Evolutionary conservation across 1,284 basidiomycete species (phyloP).

Genomic region (Mrakiaceae sp.): DNA sequence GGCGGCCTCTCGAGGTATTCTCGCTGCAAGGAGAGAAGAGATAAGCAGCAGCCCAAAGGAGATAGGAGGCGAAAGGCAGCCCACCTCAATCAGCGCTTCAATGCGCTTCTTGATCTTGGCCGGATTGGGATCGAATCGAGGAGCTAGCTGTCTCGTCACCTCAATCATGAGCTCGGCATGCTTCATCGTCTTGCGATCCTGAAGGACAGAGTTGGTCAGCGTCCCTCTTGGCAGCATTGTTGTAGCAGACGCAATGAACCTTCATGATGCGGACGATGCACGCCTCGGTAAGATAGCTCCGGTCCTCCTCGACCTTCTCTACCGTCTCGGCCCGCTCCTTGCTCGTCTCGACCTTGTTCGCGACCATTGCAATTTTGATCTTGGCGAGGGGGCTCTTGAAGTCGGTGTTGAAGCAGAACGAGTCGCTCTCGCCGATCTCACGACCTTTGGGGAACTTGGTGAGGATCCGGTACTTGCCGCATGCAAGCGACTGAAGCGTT

Average conservation of each 20-base stretch:
- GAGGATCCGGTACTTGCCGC: conserved; percentile 89
- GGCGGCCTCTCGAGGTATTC: conserved; percentile 57
- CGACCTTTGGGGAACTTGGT: conserved; percentile 82
- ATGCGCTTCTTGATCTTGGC: conserved; percentile 85
- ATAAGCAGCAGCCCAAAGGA: neutral
- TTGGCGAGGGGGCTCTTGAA: conserved; percentile 74
- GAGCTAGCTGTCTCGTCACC: conserved; percentile 71
- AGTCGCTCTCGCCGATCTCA: conserved; percentile 63
- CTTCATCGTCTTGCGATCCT: conserved; percentile 58
- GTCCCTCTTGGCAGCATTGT: neutral
- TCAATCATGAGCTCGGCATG: conserved; percentile 88
- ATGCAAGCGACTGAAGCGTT: conserved; percentile 89
- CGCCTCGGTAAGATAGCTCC: conserved; percentile 83
- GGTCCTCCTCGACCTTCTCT: conserved; percentile 83
- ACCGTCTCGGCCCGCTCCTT: conserved; percentile 87
- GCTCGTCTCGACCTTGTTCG: conserved; percentile 68
- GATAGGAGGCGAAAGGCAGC: conserved; percentile 20
- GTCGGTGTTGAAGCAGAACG: conserved; percentile 76
- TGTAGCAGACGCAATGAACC: conserved; percentile 37
- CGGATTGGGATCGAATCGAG: conserved; percentile 77
- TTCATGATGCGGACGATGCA: conserved; percentile 99
- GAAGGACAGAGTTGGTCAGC: too few relatives aligned
- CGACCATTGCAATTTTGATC: conserved; percentile 89
- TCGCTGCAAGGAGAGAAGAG: conserved; percentile 40
- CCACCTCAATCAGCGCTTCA: conserved; percentile 84